phyloP scores from a whole-genome alignment of 108 stramenopile species.

The Pinguiococcus pyrenoidosus region DNA sequence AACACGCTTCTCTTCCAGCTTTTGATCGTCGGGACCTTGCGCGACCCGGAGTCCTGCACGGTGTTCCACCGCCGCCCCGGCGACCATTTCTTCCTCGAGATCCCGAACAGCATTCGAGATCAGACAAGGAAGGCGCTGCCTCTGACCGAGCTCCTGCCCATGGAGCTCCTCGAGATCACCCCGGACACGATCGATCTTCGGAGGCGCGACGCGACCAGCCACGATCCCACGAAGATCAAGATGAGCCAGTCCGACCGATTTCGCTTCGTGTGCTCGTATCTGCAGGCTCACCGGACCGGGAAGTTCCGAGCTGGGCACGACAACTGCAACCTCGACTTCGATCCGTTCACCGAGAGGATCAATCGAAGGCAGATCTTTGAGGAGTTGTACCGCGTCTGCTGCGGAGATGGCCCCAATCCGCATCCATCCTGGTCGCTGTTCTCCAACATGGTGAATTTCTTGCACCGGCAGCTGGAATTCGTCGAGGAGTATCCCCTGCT shows the following conservation, averaged over 20 bases:
- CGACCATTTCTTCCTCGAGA: not conserved
- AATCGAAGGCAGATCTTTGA: conserved; percentile 6
- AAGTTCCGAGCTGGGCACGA: too few species aligned
- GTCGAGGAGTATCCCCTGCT: conserved; percentile 9
- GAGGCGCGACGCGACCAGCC: too few species aligned
- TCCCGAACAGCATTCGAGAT: conserved; percentile 1
- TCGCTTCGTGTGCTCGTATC: too few species aligned
- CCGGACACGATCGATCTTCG: too few species aligned
- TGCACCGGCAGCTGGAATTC: not conserved
- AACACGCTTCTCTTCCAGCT: conserved; percentile 9
- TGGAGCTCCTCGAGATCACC: not conserved
- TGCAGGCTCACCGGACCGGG: too few species aligned
- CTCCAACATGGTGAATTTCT: not conserved
- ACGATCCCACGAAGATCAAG: too few species aligned
- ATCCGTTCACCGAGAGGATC: too few species aligned
- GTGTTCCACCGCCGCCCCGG: not conserved
- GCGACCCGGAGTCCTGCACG: conserved; percentile 2
- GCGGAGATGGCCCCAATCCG: not conserved
- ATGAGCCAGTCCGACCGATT: too few species aligned
- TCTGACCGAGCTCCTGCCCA: not conserved
- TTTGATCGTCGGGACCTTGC: not conserved
- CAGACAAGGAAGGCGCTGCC: not conserved
- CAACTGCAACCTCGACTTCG: too few species aligned
- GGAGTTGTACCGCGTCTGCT: not conserved
- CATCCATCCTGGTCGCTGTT: conserved; percentile 4